These are phyloP conservation scores for Monosporascus ibericus DNA, from an alignment of 2,329 filamentous ascomycete genomes.

Conservation along the genomic window DNA sequence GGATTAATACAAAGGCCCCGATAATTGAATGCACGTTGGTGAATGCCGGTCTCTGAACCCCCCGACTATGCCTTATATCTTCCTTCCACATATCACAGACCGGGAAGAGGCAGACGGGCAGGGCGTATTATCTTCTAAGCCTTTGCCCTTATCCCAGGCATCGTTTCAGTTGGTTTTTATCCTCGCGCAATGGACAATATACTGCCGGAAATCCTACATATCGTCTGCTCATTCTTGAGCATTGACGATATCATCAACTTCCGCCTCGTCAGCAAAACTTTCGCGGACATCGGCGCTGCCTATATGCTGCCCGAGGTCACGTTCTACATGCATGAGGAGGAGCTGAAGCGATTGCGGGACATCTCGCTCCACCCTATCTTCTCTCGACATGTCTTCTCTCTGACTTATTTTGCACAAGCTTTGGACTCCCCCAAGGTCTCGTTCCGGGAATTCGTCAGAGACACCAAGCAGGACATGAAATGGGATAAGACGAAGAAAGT, in stretches of 20 bases:
- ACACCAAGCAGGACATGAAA: conserved; percentile 7
- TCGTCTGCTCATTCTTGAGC: conserved; percentile 20
- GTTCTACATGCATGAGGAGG: conserved; percentile 18
- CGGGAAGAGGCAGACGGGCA: too few species aligned
- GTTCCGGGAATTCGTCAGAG: conserved; percentile 8
- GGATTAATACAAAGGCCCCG: too few species aligned
- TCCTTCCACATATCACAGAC: too few species aligned
- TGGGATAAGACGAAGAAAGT: conserved; percentile 6
- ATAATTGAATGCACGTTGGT: too few species aligned
- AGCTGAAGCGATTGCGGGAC: conserved; percentile 15
- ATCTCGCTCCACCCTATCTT: conserved; percentile 19
- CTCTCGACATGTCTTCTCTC: conserved; percentile 17
- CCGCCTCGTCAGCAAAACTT: conserved; percentile 17
- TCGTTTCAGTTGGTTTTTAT: not conserved
- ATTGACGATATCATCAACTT: conserved; percentile 18
- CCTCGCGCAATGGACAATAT: conserved; percentile 11
- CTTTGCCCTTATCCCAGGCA: not conserved
- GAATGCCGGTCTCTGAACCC: too few species aligned
- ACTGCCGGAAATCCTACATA: conserved; percentile 18
- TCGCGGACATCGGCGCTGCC: conserved; percentile 18
- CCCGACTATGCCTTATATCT: too few species aligned
- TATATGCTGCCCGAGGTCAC: conserved; percentile 35
- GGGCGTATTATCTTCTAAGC: not conserved
- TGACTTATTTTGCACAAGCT: conserved; percentile 17
- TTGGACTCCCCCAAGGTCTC: conserved; percentile 10